These are phyloP conservation scores for Colletotrichum sp. DNA, from an alignment of 2,329 filamentous ascomycete genomes.

Conservation along the genomic window DNA sequence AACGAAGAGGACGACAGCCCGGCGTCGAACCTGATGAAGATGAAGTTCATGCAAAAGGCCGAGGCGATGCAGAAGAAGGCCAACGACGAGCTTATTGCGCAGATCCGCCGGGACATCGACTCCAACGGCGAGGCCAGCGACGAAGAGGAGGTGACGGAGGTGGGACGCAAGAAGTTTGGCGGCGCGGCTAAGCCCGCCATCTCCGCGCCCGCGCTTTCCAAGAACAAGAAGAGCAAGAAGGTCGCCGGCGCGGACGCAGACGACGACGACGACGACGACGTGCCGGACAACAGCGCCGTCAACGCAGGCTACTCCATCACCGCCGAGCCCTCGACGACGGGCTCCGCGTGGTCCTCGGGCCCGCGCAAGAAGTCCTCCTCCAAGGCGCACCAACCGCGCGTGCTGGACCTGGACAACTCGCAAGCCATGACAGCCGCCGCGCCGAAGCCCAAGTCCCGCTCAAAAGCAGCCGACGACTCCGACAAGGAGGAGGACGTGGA, in stretches of 20 bases:
- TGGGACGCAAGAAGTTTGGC: constrained; percentile 76
- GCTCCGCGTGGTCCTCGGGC: constrained; percentile 47
- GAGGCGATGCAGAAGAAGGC: constrained; percentile 78
- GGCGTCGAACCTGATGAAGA: constrained; percentile 73
- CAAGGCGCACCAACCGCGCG: constrained; percentile 21
- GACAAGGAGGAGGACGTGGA: constrained; percentile 38
- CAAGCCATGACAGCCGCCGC: constrained; percentile 33
- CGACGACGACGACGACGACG: constrained; percentile 30
- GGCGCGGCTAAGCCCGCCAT: constrained; percentile 39
- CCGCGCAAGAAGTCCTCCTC: constrained; percentile 36
- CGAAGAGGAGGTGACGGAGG: constrained; percentile 58
- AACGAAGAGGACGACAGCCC: constrained; percentile 52
- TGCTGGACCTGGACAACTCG: constrained; percentile 45
- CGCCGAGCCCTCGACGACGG: constrained; percentile 29
- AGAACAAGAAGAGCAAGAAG: constrained; percentile 31
- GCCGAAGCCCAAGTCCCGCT: constrained; percentile 23
- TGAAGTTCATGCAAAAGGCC: constrained; percentile 95
- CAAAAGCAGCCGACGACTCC: constrained; percentile 28
- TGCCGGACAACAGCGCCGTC: constrained; percentile 23
- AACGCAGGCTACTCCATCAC: constrained; percentile 26
- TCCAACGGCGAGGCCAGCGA: constrained; percentile 60
- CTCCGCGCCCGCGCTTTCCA: constrained; percentile 30
- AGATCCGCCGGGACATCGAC: constrained; percentile 75
- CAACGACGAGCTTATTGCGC: constrained; percentile 78
- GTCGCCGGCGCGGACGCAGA: constrained; percentile 26